Evolutionary conservation across 192 early-diverging fungal species (phyloP).

Genomic region (Umbelopsis sp.): DNA sequence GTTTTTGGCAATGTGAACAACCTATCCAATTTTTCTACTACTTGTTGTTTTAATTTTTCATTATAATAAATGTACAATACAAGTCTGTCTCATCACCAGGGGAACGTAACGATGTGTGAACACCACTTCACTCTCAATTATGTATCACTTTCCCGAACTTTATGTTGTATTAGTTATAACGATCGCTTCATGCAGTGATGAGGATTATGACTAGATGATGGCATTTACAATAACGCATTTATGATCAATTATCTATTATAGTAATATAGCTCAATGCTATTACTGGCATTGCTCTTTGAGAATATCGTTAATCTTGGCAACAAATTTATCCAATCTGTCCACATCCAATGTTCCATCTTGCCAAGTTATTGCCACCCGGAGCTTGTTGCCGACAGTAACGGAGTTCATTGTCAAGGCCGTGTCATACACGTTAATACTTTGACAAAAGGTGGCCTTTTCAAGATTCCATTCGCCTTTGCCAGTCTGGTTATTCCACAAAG

Average conservation of each 20-base stretch:
- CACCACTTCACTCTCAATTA: no score
- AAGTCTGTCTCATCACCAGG: background rate
- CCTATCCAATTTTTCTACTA: background rate
- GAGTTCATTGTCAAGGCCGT: slow-evolving; percentile 18
- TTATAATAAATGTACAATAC: background rate
- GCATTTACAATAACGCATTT: background rate
- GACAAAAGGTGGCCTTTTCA: slow-evolving; percentile 23
- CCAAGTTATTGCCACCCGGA: slow-evolving; percentile 23
- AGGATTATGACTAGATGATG: background rate
- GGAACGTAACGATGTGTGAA: no score
- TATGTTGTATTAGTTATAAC: no score
- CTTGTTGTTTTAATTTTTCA: background rate
- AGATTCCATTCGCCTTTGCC: slow-evolving; percentile 12
- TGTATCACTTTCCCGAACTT: no score
- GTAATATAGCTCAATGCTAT: background rate
- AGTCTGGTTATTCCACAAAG: background rate
- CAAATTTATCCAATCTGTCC: background rate
- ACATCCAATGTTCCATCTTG: slow-evolving; percentile 22
- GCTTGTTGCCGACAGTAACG: slow-evolving; percentile 1
- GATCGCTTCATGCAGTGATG: background rate
- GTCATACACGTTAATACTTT: slow-evolving; percentile 27
- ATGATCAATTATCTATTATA: background rate
- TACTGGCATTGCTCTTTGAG: background rate
- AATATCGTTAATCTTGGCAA: background rate
- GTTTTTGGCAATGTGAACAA: background rate